Evolutionary conservation across 345 rosid genomes (phyloP).

Genomic region (Corchorus capsularis): DNA sequence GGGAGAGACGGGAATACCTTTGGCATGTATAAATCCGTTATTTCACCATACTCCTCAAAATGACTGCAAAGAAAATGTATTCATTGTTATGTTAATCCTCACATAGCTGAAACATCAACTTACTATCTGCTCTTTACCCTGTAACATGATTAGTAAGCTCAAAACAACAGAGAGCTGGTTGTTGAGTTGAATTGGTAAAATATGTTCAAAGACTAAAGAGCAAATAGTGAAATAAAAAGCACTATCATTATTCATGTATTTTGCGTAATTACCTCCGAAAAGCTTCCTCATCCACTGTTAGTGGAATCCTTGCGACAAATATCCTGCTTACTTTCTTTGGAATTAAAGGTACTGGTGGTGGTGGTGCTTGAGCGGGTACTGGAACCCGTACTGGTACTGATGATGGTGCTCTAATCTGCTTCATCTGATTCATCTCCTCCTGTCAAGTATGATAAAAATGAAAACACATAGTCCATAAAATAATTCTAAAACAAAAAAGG

Average conservation of each 20-base stretch:
- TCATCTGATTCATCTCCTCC: slow-evolving; percentile 96
- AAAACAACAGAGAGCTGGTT: not conserved
- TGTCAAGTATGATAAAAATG: slow-evolving; percentile 33
- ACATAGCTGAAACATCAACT: slow-evolving; percentile 1
- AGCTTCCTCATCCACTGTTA: slow-evolving; percentile 76
- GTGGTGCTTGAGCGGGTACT: slow-evolving; percentile 39
- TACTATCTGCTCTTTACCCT: not conserved
- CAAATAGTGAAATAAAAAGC: not conserved
- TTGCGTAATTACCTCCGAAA: slow-evolving; percentile 71
- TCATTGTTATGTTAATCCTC: slow-evolving; percentile 16
- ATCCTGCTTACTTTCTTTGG: slow-evolving; percentile 82
- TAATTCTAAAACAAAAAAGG: not conserved
- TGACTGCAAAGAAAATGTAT: slow-evolving; percentile 56
- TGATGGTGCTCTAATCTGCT: slow-evolving; percentile 47
- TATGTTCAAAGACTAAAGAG: slow-evolving; percentile 5
- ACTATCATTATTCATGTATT: not conserved
- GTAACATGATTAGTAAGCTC: not conserved
- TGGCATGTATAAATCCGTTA: slow-evolving; percentile 94
- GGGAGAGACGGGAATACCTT: slow-evolving; percentile 53
- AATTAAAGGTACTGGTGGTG: slow-evolving; percentile 21
- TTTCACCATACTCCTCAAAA: slow-evolving; percentile 93
- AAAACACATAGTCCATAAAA: slow-evolving; percentile 4
- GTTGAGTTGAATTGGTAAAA: not conserved
- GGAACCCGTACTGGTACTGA: too few relatives aligned
- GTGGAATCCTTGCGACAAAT: slow-evolving; percentile 91